Evolutionary conservation across 495 filamentous ascomycete genomes (phyloP).

Genomic region (Penicillium taxi): DNA sequence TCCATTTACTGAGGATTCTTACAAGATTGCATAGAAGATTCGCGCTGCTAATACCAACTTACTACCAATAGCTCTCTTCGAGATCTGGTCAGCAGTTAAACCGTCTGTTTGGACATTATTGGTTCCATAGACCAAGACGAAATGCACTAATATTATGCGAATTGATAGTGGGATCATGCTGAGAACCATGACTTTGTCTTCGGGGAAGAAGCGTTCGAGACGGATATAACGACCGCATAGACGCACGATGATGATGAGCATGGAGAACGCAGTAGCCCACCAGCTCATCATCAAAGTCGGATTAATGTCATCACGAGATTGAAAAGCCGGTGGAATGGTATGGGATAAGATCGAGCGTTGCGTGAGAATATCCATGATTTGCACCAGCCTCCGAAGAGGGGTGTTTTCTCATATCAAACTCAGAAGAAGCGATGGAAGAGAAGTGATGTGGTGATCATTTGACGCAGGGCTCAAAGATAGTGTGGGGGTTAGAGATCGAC

Average conservation of each 20-base stretch:
- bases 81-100: slow-evolving; percentile 35
- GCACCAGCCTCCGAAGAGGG: slow-evolving; percentile 29
- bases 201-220: slow-evolving; percentile 70
- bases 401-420: no score
- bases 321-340: slow-evolving; percentile 52
- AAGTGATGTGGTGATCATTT: neutral
- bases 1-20: no score
- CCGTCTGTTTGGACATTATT: slow-evolving; percentile 58
- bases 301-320: slow-evolving; percentile 49
- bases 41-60: slow-evolving; percentile 45
- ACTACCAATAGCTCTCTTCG: slow-evolving; percentile 41
- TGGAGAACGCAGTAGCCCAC: slow-evolving; percentile 83
- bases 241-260: slow-evolving; percentile 71
- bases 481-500: no score
- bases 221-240: slow-evolving; percentile 71
- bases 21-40: slow-evolving; percentile 53
- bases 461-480: neutral
- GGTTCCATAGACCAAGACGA: slow-evolving; percentile 75
- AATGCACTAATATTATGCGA: slow-evolving; percentile 81
- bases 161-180: slow-evolving; percentile 71
- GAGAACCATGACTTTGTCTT: slow-evolving; percentile 78
- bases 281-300: slow-evolving; percentile 83
- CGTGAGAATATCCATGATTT: slow-evolving; percentile 14
- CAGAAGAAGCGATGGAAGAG: no score
- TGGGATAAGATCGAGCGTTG: slow-evolving; percentile 17